Conservation (phyloP, 495 filamentous ascomycete genomes). For the Penicillium egyptiacum region DNA sequence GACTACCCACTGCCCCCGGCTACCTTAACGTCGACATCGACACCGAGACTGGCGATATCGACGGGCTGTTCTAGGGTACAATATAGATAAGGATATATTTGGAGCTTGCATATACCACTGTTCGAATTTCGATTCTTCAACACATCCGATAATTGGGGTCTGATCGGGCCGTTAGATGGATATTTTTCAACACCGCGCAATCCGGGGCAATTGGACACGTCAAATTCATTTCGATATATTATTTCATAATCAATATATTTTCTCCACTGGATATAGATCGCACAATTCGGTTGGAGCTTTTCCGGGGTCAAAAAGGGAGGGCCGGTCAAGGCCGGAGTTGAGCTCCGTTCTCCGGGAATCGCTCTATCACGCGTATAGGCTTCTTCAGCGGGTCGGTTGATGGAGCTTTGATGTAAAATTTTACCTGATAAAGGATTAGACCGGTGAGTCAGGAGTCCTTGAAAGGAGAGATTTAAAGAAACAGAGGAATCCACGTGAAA, state of each 20-base stretch:
- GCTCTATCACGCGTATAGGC: constrained; percentile 7
- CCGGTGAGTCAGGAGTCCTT: constrained; percentile 9
- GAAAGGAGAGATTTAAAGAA: constrained; percentile 3
- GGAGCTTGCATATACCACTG: constrained; percentile 19
- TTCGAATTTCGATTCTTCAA: constrained; percentile 21
- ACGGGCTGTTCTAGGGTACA: constrained; percentile 77
- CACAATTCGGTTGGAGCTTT: constrained; percentile 23
- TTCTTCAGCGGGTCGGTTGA: constrained; percentile 23
- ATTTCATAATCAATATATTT: constrained; percentile 4
- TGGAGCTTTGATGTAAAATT: constrained; percentile 4
- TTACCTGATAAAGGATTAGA: constrained; percentile 9
- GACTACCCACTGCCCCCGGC: constrained; percentile 90
- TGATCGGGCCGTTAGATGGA: constrained; percentile 20
- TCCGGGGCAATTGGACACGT: constrained; percentile 9
- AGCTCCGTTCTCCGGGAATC: constrained; percentile 27
- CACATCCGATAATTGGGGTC: constrained; percentile 26
- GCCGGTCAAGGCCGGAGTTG: constrained; percentile 24
- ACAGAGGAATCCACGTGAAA: not conserved
- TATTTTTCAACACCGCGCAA: constrained; percentile 26
- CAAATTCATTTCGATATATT: constrained; percentile 5
- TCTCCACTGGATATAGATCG: constrained; percentile 9
- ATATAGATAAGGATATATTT: constrained; percentile 6
- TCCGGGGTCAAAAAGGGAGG: constrained; percentile 9
- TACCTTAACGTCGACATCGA: constrained; percentile 97
- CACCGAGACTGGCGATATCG: constrained; percentile 89